A percentile compares a stretch with the other conserved stretches of the same genome.
phyloP scores from a whole-genome alignment of 2,329 filamentous ascomycete genomes.

The Madurella fahalii region DNA sequence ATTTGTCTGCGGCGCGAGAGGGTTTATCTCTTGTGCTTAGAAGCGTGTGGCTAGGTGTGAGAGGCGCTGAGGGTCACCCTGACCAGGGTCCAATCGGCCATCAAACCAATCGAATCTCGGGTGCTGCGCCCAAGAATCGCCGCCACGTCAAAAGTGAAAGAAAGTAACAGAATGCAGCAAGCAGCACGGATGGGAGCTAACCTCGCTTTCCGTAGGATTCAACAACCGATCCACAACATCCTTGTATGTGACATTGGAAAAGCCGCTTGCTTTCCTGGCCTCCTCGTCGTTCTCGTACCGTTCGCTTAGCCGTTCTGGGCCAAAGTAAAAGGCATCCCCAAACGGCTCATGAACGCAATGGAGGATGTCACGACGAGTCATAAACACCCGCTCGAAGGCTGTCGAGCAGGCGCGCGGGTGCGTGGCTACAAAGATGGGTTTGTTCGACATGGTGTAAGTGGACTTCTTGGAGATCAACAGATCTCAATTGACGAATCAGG shows the following conservation, averaged over 20 bases:
- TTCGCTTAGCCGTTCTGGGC: constrained; percentile 77
- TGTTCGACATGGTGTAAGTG: constrained; percentile 59
- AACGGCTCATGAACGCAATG: constrained; percentile 92
- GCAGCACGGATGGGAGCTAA: constrained; percentile 38
- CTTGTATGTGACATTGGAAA: constrained; percentile 65
- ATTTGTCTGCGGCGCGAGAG: background rate
- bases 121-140: too few species aligned
- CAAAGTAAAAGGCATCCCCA: constrained; percentile 94
- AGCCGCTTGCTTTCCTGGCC: constrained; percentile 58
- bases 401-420: constrained; percentile 95
- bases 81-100: too few species aligned
- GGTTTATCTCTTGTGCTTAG: background rate
- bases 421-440: constrained; percentile 86
- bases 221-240: constrained; percentile 75
- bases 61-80: background rate
- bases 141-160: background rate
- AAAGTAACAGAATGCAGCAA: background rate
- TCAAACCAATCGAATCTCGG: too few species aligned
- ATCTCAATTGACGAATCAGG: background rate
- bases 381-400: constrained; percentile 96
- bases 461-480: background rate
- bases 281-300: constrained; percentile 69
- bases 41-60: too few species aligned
- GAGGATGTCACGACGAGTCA: constrained; percentile 81
- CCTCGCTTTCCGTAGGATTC: constrained; percentile 63